Conservation (phyloP, 345 rosid genomes). For the Carallia pectinifolia region DNA sequence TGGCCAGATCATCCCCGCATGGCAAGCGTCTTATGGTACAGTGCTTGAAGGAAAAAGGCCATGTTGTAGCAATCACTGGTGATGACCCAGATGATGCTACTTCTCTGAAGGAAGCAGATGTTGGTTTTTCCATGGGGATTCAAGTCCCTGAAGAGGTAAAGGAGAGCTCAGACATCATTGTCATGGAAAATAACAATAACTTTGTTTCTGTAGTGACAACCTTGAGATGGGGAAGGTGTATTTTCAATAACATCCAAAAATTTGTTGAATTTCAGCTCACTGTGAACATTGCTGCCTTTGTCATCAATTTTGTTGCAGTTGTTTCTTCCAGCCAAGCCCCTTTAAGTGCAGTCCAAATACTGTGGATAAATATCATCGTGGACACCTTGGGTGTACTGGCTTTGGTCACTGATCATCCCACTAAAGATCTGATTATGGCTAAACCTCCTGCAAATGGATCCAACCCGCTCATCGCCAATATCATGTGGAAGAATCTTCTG, state of each 20-base stretch:
- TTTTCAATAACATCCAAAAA: constrained; percentile 1
- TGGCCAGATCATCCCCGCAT: constrained; percentile 32
- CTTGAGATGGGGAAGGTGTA: constrained; percentile 1
- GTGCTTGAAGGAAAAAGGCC: background rate
- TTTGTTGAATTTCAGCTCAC: constrained; percentile 73
- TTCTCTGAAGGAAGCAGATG: constrained; percentile 5
- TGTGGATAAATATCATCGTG: constrained; percentile 94
- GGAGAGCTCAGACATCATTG: constrained; percentile 3
- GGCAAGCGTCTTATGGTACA: constrained; percentile 31
- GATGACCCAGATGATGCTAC: constrained; percentile 41
- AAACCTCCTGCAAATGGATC: constrained; percentile 51
- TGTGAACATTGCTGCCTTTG: constrained; percentile 58
- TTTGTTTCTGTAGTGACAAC: background rate
- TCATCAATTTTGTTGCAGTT: constrained; percentile 64
- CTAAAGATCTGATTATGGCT: constrained; percentile 56
- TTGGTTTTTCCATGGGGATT: constrained; percentile 6
- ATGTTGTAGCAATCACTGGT: constrained; percentile 39
- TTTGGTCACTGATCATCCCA: constrained; percentile 83
- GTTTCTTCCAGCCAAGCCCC: constrained; percentile 77
- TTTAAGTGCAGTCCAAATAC: constrained; percentile 84
- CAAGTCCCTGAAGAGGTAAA: background rate
- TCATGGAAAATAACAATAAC: constrained; percentile 5
- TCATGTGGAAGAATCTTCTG: constrained; percentile 25
- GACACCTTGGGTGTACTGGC: constrained; percentile 93
- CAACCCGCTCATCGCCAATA: constrained; percentile 19